Conservation (phyloP, 176 grass and related monocot genomes). For the Calamus simplicifolius region DNA sequence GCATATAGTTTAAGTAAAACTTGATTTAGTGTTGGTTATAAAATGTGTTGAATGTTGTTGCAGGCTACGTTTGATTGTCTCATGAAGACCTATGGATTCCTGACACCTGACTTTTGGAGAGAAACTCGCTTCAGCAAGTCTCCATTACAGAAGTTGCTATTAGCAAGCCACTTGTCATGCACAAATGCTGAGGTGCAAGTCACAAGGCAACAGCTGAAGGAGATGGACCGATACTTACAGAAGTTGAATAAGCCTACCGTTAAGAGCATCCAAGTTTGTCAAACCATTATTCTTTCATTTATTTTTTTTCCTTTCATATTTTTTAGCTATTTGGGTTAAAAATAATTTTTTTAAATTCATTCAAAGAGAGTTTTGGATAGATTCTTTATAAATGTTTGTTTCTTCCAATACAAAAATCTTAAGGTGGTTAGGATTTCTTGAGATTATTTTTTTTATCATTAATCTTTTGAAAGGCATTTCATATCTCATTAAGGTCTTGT, state of each 20-base stretch:
- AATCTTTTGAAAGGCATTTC: no score
- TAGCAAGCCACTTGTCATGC: slow-evolving; percentile 8
- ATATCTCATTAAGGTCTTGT: no score
- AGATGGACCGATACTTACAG: slow-evolving; percentile 28
- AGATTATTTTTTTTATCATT: no score
- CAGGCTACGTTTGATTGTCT: slow-evolving; percentile 75
- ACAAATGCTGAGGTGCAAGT: not conserved
- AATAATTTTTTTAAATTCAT: not conserved
- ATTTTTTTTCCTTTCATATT: no score
- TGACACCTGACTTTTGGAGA: slow-evolving; percentile 56
- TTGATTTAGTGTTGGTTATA: no score
- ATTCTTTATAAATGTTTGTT: no score
- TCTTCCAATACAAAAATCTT: no score
- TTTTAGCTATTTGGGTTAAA: not conserved
- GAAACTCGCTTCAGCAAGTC: slow-evolving; percentile 33
- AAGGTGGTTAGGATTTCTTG: no score
- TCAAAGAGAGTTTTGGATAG: not conserved
- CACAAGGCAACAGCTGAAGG: slow-evolving; percentile 7
- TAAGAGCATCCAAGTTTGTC: slow-evolving; percentile 43
- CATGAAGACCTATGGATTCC: slow-evolving; percentile 61
- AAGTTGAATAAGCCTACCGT: slow-evolving; percentile 50
- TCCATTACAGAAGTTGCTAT: slow-evolving; percentile 33
- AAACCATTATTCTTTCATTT: not conserved
- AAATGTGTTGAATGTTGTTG: not conserved
- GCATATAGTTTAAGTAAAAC: no score